Evolutionary conservation across 192 early-diverging fungal genomes (phyloP).

Genomic region (Podila clonocystis): DNA sequence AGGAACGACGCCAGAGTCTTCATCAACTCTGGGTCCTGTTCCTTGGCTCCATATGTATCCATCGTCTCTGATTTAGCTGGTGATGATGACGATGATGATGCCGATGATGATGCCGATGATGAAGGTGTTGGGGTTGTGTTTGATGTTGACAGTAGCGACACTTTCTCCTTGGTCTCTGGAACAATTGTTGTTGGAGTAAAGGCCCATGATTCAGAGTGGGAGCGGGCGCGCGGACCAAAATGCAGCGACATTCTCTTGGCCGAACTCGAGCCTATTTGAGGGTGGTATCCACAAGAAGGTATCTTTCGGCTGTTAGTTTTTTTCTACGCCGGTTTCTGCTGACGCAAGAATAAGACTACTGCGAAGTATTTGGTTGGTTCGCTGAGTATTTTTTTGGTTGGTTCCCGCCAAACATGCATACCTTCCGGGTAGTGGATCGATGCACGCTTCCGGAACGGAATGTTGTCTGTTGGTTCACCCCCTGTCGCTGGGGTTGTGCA

Average conservation of each 20-base stretch:
- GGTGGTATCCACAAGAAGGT: neutral
- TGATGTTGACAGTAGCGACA: neutral
- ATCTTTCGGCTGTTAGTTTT: no score
- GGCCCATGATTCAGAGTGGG: constrained; percentile 36
- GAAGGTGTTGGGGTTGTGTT: neutral
- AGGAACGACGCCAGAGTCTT: neutral
- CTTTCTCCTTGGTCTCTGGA: neutral
- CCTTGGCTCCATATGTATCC: neutral
- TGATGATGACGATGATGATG: neutral
- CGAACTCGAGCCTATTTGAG: constrained; percentile 13
- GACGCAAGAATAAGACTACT: no score
- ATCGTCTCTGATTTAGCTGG: neutral
- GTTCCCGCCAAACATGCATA: neutral
- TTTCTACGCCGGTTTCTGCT: no score
- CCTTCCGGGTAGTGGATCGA: constrained; percentile 28
- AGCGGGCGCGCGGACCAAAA: constrained; percentile 14
- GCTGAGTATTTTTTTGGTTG: no score
- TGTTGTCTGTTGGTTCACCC: neutral
- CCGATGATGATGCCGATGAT: neutral
- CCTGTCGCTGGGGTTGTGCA: neutral
- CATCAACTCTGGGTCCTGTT: constrained; percentile 4
- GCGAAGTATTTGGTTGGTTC: no score
- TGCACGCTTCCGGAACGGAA: constrained; percentile 16
- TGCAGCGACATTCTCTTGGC: constrained; percentile 12
- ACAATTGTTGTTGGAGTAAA: constrained; percentile 6